Percentiles rank a stretch among this genome's conserved stretches.
Conservation (phyloP, 352 stramenopile genomes). For the Phytophthora uliginosa region DNA sequence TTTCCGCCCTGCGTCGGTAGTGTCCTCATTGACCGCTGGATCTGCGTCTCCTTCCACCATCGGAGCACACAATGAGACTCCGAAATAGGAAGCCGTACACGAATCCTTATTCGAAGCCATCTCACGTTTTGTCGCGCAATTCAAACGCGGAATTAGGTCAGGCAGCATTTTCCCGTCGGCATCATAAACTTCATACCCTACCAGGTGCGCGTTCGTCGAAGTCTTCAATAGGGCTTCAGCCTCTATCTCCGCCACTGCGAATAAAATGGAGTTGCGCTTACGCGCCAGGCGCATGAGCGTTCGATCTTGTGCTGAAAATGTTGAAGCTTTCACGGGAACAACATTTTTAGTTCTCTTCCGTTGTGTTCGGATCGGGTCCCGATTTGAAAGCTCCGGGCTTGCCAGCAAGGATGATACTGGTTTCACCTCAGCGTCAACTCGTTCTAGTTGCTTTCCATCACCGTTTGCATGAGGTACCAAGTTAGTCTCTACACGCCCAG, state of each 20-base stretch:
- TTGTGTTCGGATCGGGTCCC: conserved; percentile 15
- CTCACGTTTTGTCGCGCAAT: conserved; percentile 23
- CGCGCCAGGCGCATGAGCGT: conserved; percentile 52
- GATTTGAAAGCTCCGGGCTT: conserved; percentile 11
- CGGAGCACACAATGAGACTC: conserved; percentile 23
- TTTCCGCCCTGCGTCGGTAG: background rate
- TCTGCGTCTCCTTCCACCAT: conserved; percentile 15
- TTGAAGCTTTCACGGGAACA: conserved; percentile 38
- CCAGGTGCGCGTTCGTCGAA: background rate
- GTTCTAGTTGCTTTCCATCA: background rate
- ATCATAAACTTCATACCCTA: conserved; percentile 33
- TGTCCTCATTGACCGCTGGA: background rate
- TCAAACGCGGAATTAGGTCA: conserved; percentile 30
- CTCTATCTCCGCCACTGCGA: conserved; percentile 12
- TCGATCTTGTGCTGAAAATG: conserved; percentile 38
- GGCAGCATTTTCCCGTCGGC: conserved; percentile 18
- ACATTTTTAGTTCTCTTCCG: conserved; percentile 44
- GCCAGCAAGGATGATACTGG: too few species aligned
- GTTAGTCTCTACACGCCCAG: background rate
- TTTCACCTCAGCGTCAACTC: background rate
- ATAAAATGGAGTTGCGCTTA: conserved; percentile 60
- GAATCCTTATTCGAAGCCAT: conserved; percentile 23
- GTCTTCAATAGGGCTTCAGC: background rate
- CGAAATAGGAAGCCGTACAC: conserved; percentile 32
- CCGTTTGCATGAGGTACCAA: background rate